Base-by-base conservation (phyloP, 768 basidiomycete species). In the Termitomyces sp. region DNA sequence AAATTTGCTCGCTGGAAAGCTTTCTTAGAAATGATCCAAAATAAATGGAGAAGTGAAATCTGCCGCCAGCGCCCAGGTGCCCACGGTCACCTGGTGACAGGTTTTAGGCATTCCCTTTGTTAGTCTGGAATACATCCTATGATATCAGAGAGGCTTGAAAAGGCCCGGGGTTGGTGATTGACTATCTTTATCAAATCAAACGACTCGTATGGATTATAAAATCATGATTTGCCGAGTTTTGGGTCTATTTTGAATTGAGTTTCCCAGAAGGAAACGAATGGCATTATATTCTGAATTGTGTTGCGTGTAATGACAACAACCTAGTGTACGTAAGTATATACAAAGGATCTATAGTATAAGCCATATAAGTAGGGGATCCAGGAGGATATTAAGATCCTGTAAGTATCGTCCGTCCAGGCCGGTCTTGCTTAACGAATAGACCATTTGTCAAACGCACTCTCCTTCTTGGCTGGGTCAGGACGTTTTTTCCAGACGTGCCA, bases 401-500 rank as follows among this genome's bases (percentile, higher is more conserved):
- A 44, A 31, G 28, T 30, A 50, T 17, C 5, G 54, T 40, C 21
- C 28, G 54, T 40, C 21, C 28, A 49, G 9, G 15, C 23, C 11
- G 38, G n/a, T 17, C 11, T 40, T 40, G 38, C 19, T 72, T 62
- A 81, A 31, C 78, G 78, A 60, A 81, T 80, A 38, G 65, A 65
- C 63, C 72, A 79, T 53, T 69, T 75, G 56, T 78, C 76, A 60
- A 80, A 80, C 17, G 74, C 72, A 56, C 76, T 78, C 62, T 72
- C 72, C 56, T 67, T 66, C 62, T 68, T 74, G 55, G 64, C 65
- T 28, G 60, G 63, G 30, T 67, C 64, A 37, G 66, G 59, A 28
- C 73, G 69, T 50, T 68, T 66, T n/a, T 67, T 69, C 86, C 85
- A 87, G 33, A 87, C 83, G 59, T 83, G 81, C 79, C 85, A 87